A percentile compares a stretch with the other conserved stretches of the same genome.
Conservation (phyloP, 176 grass and related monocot species). For the barley (Hordeum vulgare) region MorexV3_pseudomolecules_assembly NC_058519.1:440543921-440544420, state of each 20-base stretch:
- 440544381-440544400: too few relatives aligned
- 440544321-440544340: neutral
- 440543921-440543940: conserved; percentile 84
- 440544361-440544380: too few relatives aligned
- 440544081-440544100: neutral
- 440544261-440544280: neutral
- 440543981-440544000: conserved; percentile 82
- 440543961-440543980: conserved; percentile 95
- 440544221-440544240: neutral
- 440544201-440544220: neutral
- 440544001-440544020: conserved; percentile 26
- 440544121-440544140: neutral
- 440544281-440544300: neutral
- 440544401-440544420: too few relatives aligned
- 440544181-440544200: neutral
- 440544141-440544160: neutral
- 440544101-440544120: neutral
- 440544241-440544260: neutral
- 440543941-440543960: conserved; percentile 69
- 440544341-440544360: too few relatives aligned
- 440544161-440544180: neutral
- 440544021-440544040: neutral
- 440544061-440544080: neutral
- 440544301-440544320: neutral
- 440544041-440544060: neutral